Evolutionary conservation across 352 stramenopile species (phyloP).

Genomic region (Phytophthora constricta): DNA sequence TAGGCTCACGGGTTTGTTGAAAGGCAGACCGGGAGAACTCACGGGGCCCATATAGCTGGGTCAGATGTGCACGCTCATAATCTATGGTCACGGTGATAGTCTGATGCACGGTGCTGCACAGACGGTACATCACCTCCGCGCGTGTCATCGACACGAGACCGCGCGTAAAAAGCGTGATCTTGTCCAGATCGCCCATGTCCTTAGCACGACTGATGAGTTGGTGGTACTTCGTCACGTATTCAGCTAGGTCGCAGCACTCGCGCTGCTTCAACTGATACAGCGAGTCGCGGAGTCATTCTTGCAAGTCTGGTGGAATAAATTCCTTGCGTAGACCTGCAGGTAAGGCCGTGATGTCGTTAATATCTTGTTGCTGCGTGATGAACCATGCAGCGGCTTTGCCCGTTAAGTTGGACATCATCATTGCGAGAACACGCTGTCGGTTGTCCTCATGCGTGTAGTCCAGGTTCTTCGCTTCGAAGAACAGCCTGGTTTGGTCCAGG

Average conservation of each 20-base stretch:
- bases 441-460: slow-evolving; percentile 11
- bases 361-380: slow-evolving; percentile 9
- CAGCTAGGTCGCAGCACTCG: not conserved
- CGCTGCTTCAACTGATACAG: not conserved
- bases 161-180: not conserved
- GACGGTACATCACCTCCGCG: not conserved
- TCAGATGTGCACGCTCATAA: not conserved
- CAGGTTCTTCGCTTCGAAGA: slow-evolving; percentile 17
- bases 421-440: slow-evolving; percentile 1
- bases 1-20: no score
- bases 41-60: no score
- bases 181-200: not conserved
- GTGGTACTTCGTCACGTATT: not conserved
- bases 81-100: not conserved
- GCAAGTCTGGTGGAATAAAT: slow-evolving; percentile 16
- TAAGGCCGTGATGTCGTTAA: not conserved
- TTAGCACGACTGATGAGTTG: not conserved
- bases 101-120: not conserved
- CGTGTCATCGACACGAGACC: not conserved
- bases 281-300: slow-evolving; percentile 15
- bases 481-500: slow-evolving; percentile 8
- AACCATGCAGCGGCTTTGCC: slow-evolving; percentile 17
- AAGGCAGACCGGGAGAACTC: no score
- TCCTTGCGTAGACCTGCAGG: not conserved
- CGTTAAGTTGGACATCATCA: slow-evolving; percentile 12